Evolutionary conservation across 192 early-diverging fungal genomes (phyloP).

Genomic region (Oehlia diaphana): DNA sequence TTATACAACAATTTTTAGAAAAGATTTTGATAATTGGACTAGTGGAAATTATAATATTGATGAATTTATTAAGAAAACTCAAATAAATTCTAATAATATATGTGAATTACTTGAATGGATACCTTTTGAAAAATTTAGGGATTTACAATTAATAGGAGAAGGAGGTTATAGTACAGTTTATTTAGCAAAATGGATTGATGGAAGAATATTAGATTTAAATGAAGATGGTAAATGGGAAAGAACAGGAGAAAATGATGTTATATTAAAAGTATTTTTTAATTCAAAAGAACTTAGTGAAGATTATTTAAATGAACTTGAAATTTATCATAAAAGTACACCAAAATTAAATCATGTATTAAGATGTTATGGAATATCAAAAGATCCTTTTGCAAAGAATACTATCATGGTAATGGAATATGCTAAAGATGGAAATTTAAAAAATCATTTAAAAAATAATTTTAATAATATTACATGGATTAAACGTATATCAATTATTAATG

Average conservation of each 20-base stretch:
- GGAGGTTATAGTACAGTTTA: neutral
- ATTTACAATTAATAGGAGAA: neutral
- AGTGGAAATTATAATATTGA: neutral
- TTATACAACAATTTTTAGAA: neutral
- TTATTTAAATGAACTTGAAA: neutral
- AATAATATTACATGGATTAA: neutral
- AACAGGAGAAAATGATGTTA: neutral
- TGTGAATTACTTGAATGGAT: constrained; percentile 1
- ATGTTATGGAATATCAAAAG: neutral
- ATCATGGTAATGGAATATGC: neutral
- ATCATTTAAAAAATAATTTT: neutral
- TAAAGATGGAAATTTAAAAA: neutral
- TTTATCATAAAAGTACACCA: neutral
- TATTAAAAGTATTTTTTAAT: neutral
- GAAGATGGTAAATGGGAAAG: neutral
- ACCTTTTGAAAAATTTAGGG: constrained; percentile 11
- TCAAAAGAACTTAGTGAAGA: neutral
- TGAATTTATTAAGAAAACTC: neutral
- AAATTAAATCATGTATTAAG: neutral
- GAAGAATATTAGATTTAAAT: constrained; percentile 4
- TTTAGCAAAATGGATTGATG: constrained; percentile 1
- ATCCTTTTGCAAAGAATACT: neutral
- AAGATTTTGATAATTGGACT: neutral
- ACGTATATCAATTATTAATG: neutral
- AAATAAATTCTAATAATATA: neutral